Base-by-base conservation (phyloP, 768 basidiomycete genomes). In the Suillus variegatus region DNA sequence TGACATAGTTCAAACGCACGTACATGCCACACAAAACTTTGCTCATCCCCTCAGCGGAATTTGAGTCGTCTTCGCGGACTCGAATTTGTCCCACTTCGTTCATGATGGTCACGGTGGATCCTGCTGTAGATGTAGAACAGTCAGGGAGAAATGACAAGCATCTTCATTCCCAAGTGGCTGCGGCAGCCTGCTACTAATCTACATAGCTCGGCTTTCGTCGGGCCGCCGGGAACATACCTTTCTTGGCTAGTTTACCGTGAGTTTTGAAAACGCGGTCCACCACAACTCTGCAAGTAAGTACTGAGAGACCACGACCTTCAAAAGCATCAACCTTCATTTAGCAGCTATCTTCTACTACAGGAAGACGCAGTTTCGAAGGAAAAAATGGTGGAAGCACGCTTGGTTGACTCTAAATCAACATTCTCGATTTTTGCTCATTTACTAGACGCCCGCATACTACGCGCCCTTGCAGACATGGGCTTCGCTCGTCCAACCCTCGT, bases 401-500 rank as follows among this genome's bases (percentile, higher is more conserved):
- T 84, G 13, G 81, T 84, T 20, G 85, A 88, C 71, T 74, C 72
- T 56, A 82, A 82, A 64, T 69, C 84, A 0, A 80, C 83, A 1
- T 89, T 89, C 70, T 75, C 85, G 2, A 79, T 83, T 25, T 88
- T 97, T 71, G 87, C 91, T 2, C 83, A 93, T 75, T 77, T 95
- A 60, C 84, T 99, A 49, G 97, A 98, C 78, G 81, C 87, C 13
- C 88, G 96, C 3, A 79, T 99, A 47, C 86, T 99, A 2, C 88
- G 93, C 14, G 90, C 97, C 5, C 88, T 99, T 28, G 94, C 96
- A 4, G 92, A 97, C 71, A 85, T 91, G 73, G 90, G 91, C 51
- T 98, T 98, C 77, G 88, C 94, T 20, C 86, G 89, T 46, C 97
- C 97, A 8, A 99, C 97, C 0, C 85, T 93, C 38, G 91, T 99